Conservation (phyloP, 1,284 basidiomycete genomes). For the Boletus albobrunnescens region DNA sequence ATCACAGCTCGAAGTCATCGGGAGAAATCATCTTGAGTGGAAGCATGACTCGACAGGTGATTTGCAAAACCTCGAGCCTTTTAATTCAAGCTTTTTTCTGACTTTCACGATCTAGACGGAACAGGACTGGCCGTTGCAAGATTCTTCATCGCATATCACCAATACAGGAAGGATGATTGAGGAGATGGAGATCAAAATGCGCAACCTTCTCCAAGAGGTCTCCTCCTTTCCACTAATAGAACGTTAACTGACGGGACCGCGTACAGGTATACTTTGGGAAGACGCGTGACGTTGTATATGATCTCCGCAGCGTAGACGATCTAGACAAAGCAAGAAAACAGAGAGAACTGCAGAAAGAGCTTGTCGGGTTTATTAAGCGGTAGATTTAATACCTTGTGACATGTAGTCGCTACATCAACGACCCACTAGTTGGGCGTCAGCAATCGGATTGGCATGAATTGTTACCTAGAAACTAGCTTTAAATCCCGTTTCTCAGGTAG, state of each 20-base stretch:
- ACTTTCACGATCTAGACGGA: conserved; percentile 58
- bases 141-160: conserved; percentile 77
- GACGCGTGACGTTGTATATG: conserved; percentile 91
- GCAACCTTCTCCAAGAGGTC: conserved; percentile 88
- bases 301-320: conserved; percentile 84
- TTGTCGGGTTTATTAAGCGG: conserved; percentile 85
- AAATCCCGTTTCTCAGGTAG: neutral
- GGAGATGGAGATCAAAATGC: conserved; percentile 99
- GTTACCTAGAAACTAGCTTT: conserved; percentile 57
- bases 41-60: conserved; percentile 93
- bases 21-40: conserved; percentile 87
- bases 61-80: conserved; percentile 23
- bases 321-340: conserved; percentile 80
- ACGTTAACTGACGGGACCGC: conserved; percentile 7
- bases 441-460: conserved; percentile 93
- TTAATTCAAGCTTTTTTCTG: conserved; percentile 10
- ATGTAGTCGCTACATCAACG: conserved; percentile 23
- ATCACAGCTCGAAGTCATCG: conserved; percentile 51
- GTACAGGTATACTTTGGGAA: conserved; percentile 93
- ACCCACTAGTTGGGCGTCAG: conserved; percentile 56
- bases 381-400: conserved; percentile 31
- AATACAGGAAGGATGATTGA: conserved; percentile 96
- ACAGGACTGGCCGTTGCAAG: conserved; percentile 78
- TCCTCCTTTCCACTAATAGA: conserved; percentile 6
- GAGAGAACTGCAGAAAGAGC: conserved; percentile 87